Evolutionary conservation across 257 asterid species (phyloP).

Genomic region (Solanum dulcamara): DNA sequence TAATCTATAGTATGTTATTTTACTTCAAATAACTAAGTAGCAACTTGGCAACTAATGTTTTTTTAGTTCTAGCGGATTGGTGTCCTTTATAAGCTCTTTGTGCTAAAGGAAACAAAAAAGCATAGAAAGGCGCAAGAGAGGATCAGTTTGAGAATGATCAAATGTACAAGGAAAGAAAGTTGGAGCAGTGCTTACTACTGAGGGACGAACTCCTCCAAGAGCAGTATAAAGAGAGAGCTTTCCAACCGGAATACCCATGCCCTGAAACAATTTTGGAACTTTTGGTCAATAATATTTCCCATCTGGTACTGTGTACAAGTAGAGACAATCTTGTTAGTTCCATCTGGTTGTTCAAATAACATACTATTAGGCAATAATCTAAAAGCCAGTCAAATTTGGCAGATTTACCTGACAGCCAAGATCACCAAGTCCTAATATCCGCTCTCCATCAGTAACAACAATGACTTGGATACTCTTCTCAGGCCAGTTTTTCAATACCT

Average conservation of each 20-base stretch:
- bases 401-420: constrained; percentile 85
- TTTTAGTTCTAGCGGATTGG: background rate
- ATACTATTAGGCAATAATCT: background rate
- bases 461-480: constrained; percentile 82
- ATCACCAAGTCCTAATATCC: constrained; percentile 95
- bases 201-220: constrained; percentile 95
- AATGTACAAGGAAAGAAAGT: background rate
- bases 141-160: background rate
- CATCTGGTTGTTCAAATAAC: background rate
- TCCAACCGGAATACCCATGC: constrained; percentile 98
- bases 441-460: constrained; percentile 94
- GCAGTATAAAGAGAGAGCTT: constrained; percentile 90
- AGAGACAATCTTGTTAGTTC: background rate
- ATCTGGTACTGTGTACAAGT: background rate
- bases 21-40: background rate
- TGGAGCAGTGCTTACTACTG: constrained; percentile 51
- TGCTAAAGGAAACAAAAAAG: background rate
- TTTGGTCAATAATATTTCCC: background rate
- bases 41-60: background rate
- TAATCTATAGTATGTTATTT: background rate
- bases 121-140: background rate
- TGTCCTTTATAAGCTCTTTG: background rate
- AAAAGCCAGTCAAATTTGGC: background rate
- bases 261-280: constrained; percentile 32
- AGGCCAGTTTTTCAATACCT: constrained; percentile 93